Evolutionary conservation across 176 grass and related monocot species (phyloP).

Genomic region (Aechmea fasciata): DNA sequence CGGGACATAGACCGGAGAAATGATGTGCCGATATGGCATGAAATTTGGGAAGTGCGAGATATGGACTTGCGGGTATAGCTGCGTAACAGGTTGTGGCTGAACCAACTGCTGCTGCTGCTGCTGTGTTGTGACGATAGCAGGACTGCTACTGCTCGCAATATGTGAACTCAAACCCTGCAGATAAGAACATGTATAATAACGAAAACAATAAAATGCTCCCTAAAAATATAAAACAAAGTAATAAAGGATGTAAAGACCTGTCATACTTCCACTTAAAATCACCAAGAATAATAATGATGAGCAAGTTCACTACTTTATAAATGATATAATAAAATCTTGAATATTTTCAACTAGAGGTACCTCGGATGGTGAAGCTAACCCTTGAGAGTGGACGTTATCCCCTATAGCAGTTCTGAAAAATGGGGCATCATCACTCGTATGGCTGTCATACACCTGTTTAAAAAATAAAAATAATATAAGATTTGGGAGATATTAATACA

Average conservation of each 20-base stretch:
- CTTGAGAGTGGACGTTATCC: conserved; percentile 37
- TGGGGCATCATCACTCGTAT: conserved; percentile 39
- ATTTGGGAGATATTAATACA: too few species aligned
- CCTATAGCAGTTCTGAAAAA: conserved; percentile 48
- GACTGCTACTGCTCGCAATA: conserved; percentile 31
- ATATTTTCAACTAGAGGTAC: conserved; percentile 14
- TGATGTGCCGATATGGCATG: conserved; percentile 61
- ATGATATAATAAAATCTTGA: neutral
- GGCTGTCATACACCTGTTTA: conserved; percentile 33
- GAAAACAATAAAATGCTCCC: neutral
- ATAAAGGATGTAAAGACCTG: neutral
- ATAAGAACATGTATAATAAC: neutral
- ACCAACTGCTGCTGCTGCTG: conserved; percentile 49
- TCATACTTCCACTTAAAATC: too few species aligned
- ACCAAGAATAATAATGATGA: too few species aligned
- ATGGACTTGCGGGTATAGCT: conserved; percentile 64
- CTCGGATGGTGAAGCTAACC: conserved; percentile 50
- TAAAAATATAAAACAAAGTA: neutral
- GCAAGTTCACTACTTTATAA: too few species aligned
- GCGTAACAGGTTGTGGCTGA: conserved; percentile 46
- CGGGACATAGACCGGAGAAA: conserved; percentile 62
- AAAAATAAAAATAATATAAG: neutral
- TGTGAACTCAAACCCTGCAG: conserved; percentile 31
- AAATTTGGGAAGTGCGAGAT: conserved; percentile 69
- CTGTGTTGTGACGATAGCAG: conserved; percentile 11